phyloP scores from a whole-genome alignment of 2,329 filamentous ascomycete species.

The Blastomyces silverae region DNA sequence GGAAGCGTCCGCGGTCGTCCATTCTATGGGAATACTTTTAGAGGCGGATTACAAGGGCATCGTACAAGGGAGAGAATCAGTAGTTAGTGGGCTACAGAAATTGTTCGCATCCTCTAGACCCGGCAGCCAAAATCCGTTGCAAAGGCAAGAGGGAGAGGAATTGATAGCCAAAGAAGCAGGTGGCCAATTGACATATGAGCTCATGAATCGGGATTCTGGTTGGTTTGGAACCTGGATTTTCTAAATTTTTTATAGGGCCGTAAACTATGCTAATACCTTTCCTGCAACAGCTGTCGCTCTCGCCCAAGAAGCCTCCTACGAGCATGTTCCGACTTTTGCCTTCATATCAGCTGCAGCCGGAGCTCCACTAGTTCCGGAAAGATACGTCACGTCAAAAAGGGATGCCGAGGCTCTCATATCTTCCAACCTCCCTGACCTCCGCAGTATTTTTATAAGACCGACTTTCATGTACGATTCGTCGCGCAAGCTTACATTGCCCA shows the following conservation, averaged over 20 bases:
- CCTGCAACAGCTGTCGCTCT: constrained; percentile 65
- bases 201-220: constrained; percentile 86
- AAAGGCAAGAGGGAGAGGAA: constrained; percentile 52
- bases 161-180: constrained; percentile 60
- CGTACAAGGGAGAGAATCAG: constrained; percentile 72
- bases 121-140: constrained; percentile 63
- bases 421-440: constrained; percentile 64
- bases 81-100: constrained; percentile 67
- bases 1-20: constrained; percentile 76
- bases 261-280: constrained; percentile 15
- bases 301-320: constrained; percentile 64
- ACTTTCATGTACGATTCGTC: constrained; percentile 85
- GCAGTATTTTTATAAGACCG: constrained; percentile 74
- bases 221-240: constrained; percentile 19
- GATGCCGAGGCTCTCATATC: constrained; percentile 76
- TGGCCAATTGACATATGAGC: constrained; percentile 84
- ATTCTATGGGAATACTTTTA: constrained; percentile 91
- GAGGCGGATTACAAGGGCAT: constrained; percentile 98
- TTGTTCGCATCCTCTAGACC: constrained; percentile 64
- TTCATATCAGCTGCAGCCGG: constrained; percentile 87
- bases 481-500: constrained; percentile 71
- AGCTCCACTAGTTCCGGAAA: constrained; percentile 70
- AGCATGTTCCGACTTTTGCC: constrained; percentile 63
- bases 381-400: constrained; percentile 88
- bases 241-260: constrained; percentile 10